These are phyloP conservation scores for Ogataea zsoltii DNA, from an alignment of 805 yeast genomes.

Conservation along the genomic window DNA sequence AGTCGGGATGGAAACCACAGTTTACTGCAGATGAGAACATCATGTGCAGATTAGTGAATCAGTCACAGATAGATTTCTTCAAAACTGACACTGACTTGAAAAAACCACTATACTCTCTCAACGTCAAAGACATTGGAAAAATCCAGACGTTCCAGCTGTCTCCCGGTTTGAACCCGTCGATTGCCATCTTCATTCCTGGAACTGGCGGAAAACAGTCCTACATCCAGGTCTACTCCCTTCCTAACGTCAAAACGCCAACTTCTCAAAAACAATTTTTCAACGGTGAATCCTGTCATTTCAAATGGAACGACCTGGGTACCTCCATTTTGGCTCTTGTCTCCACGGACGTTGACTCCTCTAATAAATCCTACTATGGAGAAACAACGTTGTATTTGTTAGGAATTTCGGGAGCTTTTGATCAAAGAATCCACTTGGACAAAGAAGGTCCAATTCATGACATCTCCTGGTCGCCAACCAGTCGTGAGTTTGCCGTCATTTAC, in stretches of 20 bases:
- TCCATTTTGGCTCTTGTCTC: slow-evolving; percentile 91
- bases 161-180: slow-evolving; percentile 86
- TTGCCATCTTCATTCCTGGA: slow-evolving; percentile 90
- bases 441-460: slow-evolving; percentile 98
- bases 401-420: slow-evolving; percentile 88
- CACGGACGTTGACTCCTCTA: slow-evolving; percentile 92
- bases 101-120: slow-evolving; percentile 61
- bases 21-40: slow-evolving; percentile 78
- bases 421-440: slow-evolving; percentile 80
- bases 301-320: slow-evolving; percentile 94
- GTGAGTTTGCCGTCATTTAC: slow-evolving; percentile 96
- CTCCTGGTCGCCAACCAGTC: slow-evolving; percentile 93
- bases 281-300: slow-evolving; percentile 89
- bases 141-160: slow-evolving; percentile 58
- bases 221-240: slow-evolving; percentile 80
- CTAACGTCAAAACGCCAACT: slow-evolving; percentile 73
- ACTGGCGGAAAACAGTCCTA: slow-evolving; percentile 85
- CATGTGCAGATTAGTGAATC: slow-evolving; percentile 54
- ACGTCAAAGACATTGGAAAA: slow-evolving; percentile 52
- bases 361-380: slow-evolving; percentile 96
- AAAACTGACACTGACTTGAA: slow-evolving; percentile 45
- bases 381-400: slow-evolving; percentile 88
- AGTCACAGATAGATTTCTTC: slow-evolving; percentile 68
- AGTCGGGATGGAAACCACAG: slow-evolving; percentile 92
- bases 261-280: slow-evolving; percentile 89